phyloP scores from a whole-genome alignment of 2,329 filamentous ascomycete species.

The Penicillium sp. region DNA sequence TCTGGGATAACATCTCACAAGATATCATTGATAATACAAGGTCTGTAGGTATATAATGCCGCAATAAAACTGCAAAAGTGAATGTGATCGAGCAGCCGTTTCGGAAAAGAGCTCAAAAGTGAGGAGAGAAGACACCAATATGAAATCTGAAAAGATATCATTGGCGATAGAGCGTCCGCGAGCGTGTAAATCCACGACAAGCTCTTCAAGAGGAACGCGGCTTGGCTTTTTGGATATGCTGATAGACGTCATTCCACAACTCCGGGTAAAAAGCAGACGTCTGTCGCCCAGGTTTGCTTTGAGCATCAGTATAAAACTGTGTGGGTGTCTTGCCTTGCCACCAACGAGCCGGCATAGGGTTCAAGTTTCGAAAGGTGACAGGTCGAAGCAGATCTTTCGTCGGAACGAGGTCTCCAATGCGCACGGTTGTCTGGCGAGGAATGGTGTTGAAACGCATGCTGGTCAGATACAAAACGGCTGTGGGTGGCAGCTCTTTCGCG shows the following conservation, averaged over 20 bases:
- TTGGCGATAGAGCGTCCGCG: too few species aligned
- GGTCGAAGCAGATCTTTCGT: constrained; percentile 40
- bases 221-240: constrained; percentile 37
- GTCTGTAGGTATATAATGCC: too few species aligned
- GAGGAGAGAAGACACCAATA: too few species aligned
- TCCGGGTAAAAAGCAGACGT: constrained; percentile 46
- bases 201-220: not conserved
- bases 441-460: constrained; percentile 50
- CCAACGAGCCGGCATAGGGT: constrained; percentile 38
- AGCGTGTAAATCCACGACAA: too few species aligned
- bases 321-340: constrained; percentile 39
- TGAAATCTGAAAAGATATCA: too few species aligned
- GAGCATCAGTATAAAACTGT: constrained; percentile 43
- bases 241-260: constrained; percentile 46
- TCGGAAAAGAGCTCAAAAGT: too few species aligned
- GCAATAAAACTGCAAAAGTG: too few species aligned
- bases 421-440: constrained; percentile 44
- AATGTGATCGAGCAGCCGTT: too few species aligned
- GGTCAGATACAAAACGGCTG: constrained; percentile 46
- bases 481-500: constrained; percentile 46
- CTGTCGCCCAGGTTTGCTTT: constrained; percentile 39
- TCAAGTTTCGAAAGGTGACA: constrained; percentile 44
- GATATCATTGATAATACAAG: too few species aligned
- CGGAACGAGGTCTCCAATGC: constrained; percentile 43
- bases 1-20: too few species aligned